Conservation (phyloP, 768 basidiomycete genomes). For the Leccinum disarticulatum region DNA sequence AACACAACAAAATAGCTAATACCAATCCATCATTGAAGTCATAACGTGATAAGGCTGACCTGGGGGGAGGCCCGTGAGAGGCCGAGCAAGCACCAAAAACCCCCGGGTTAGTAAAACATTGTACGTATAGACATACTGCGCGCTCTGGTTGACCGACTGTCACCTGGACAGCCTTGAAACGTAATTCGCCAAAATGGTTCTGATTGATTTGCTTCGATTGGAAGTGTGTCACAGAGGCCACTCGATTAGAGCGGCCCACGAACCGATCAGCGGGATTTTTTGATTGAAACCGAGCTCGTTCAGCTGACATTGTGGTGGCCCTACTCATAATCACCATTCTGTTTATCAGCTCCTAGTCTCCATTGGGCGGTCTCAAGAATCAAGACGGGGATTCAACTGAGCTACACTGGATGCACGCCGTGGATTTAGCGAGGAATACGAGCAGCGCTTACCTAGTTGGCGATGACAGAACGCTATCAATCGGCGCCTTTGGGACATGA, state of each 20-base stretch:
- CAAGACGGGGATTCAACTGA: not conserved
- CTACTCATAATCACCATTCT: not conserved
- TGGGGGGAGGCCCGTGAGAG: not conserved
- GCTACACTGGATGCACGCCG: not conserved
- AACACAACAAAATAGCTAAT: not conserved
- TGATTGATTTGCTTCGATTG: not conserved
- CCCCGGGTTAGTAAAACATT: not conserved
- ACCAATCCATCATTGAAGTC: not conserved
- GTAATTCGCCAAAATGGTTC: not conserved
- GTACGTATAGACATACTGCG: not conserved
- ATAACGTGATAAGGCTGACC: not conserved
- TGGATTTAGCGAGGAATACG: not conserved
- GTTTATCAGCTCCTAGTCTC: not conserved
- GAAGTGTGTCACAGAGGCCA: not conserved
- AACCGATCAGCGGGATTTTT: not conserved
- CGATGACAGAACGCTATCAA: not conserved
- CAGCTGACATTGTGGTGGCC: not conserved
- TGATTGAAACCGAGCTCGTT: not conserved
- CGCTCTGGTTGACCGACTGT: not conserved
- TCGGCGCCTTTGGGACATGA: no score
- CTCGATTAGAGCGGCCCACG: not conserved
- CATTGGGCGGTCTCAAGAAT: not conserved
- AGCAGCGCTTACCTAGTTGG: not conserved
- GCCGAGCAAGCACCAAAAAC: not conserved
- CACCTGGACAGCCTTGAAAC: not conserved